A percentile compares a stretch with the other conserved stretches of the same genome.
Evolutionary conservation across 73 alveolate species (phyloP).

Genomic region (Stentor roeselii): DNA sequence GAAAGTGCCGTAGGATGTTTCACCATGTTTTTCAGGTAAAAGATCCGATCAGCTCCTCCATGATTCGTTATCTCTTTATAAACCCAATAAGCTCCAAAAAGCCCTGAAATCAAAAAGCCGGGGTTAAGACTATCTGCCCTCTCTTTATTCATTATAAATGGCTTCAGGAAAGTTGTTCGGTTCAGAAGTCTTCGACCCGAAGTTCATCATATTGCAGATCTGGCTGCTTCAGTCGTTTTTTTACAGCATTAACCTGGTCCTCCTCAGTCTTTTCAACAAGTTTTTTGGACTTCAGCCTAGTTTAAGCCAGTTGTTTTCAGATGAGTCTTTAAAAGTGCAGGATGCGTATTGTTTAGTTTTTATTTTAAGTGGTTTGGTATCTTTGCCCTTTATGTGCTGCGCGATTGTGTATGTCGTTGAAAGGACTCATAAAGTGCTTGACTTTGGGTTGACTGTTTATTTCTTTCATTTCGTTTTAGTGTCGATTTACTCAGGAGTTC

Average conservation of each 20-base stretch:
- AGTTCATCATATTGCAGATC: not conserved
- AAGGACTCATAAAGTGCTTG: not conserved
- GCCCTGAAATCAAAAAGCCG: not conserved
- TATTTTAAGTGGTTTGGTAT: too few species aligned
- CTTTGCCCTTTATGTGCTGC: not conserved
- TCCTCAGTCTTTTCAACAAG: not conserved
- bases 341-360: not conserved
- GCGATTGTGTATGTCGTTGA: not conserved
- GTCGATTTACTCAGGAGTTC: not conserved
- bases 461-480: not conserved
- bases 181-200: not conserved
- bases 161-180: not conserved
- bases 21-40: not conserved
- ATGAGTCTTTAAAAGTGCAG: not conserved
- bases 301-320: not conserved
- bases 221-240: not conserved
- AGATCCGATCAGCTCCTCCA: not conserved
- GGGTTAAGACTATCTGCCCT: not conserved
- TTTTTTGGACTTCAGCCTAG: not conserved
- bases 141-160: not conserved
- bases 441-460: not conserved
- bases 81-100: not conserved
- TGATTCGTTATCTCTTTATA: not conserved
- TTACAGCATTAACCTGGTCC: not conserved
- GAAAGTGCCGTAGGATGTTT: not conserved